A percentile compares a stretch with the other conserved stretches of the same genome.
Evolutionary conservation across 441 rosid species (phyloP).

Genomic region (Syzygium syzygioides): DNA sequence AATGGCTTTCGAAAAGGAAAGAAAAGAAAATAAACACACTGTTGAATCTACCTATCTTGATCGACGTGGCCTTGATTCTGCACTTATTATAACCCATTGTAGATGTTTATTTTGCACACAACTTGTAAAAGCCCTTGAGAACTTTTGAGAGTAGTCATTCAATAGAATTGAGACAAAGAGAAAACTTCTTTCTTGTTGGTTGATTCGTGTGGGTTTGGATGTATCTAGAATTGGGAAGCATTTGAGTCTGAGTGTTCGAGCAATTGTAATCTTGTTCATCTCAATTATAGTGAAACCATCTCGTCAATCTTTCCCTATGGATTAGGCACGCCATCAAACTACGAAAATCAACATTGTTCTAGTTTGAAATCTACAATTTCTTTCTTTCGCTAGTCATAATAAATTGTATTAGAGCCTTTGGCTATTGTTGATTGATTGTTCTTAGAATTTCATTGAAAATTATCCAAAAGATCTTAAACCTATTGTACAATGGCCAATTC

Average conservation of each 20-base stretch:
- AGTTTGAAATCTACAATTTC: too few species aligned
- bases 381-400: background rate
- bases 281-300: too few species aligned
- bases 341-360: too few species aligned
- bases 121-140: background rate
- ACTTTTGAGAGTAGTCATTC: background rate
- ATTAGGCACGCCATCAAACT: background rate
- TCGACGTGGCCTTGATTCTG: too few species aligned
- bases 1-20: too few species aligned
- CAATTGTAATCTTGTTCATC: background rate
- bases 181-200: accelerated
- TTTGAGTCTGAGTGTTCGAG: too few species aligned
- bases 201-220: background rate
- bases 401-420: background rate
- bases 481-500: too few species aligned
- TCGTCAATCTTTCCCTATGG: accelerated
- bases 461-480: too few species aligned
- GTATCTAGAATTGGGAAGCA: background rate
- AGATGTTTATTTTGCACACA: too few species aligned
- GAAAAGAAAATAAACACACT: too few species aligned
- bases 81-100: too few species aligned
- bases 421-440: background rate
- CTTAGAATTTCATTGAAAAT: background rate
- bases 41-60: background rate
- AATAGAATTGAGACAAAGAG: background rate